These are phyloP conservation scores for Paraconiothyrium brasiliense DNA, from an alignment of 2,329 filamentous ascomycete species.

Conservation along the genomic window DNA sequence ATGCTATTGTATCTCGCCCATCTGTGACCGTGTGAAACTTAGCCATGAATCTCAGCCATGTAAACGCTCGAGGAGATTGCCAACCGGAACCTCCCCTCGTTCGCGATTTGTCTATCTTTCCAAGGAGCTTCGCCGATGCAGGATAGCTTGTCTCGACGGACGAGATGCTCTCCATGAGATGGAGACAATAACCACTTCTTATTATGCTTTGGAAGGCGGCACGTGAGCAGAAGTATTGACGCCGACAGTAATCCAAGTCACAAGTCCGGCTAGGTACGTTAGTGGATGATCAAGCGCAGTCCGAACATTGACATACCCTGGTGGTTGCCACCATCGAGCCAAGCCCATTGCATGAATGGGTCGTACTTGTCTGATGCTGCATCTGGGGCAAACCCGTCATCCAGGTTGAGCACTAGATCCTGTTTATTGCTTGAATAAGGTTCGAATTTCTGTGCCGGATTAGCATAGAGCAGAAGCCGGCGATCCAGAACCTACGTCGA, in stretches of 20 bases:
- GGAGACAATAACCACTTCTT: too few relatives aligned
- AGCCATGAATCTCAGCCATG: too few relatives aligned
- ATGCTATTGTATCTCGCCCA: too few relatives aligned
- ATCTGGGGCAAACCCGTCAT: conserved; percentile 24
- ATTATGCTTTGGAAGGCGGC: too few relatives aligned
- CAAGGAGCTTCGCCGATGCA: too few relatives aligned
- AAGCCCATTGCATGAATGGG: conserved; percentile 20
- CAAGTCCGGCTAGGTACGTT: background rate
- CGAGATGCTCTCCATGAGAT: too few relatives aligned
- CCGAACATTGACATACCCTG: background rate
- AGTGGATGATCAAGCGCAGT: background rate
- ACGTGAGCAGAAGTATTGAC: background rate
- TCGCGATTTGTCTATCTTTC: too few relatives aligned
- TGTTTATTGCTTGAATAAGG: conserved; percentile 26
- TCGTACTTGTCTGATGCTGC: conserved; percentile 16
- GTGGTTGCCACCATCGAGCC: conserved; percentile 12
- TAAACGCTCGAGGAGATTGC: too few relatives aligned
- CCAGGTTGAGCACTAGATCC: background rate
- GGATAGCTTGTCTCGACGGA: too few relatives aligned
- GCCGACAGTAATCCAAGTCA: conserved; percentile 6
- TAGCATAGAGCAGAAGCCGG: background rate
- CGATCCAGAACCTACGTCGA: conserved; percentile 42
- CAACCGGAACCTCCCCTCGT: too few relatives aligned
- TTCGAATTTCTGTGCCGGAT: background rate
- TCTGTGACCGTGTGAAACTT: too few relatives aligned